Percentiles rank a stretch among this genome's conserved stretches.
Evolutionary conservation across 805 yeast genomes (phyloP).

Genomic region (Brettanomyces custersianus): DNA sequence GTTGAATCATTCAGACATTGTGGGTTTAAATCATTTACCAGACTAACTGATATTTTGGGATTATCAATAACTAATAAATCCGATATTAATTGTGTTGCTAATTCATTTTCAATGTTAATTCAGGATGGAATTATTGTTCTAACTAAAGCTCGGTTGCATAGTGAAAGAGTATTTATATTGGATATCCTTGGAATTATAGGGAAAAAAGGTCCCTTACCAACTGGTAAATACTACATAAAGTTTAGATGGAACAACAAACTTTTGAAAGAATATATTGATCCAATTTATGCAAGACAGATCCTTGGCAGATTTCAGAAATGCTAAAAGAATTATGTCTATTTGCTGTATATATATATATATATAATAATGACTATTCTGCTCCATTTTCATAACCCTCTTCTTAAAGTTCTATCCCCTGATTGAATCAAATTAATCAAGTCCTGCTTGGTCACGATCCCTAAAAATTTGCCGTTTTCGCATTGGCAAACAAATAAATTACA

Average conservation of each 20-base stretch:
- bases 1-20: background rate
- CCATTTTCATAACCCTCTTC: conserved; percentile 8
- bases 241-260: too few relatives aligned
- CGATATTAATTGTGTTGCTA: too few relatives aligned
- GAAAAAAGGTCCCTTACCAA: too few relatives aligned
- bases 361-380: conserved; percentile 4
- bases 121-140: background rate
- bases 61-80: background rate
- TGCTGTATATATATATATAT: conserved; percentile 1
- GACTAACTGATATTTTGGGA: background rate
- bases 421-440: conserved; percentile 18
- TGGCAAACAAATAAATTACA: conserved; percentile 23
- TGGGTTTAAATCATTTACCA: background rate
- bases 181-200: background rate
- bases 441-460: conserved; percentile 29
- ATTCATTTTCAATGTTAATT: background rate
- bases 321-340: too few relatives aligned
- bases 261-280: too few relatives aligned
- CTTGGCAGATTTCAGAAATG: too few relatives aligned
- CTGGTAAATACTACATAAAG: too few relatives aligned
- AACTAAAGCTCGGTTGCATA: background rate
- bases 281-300: too few relatives aligned
- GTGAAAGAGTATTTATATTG: background rate
- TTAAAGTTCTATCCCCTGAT: conserved; percentile 1
- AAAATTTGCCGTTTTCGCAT: conserved; percentile 12